phyloP scores from a whole-genome alignment of 108 stramenopile species.

The Aurantiochytrium sp. region DNA sequence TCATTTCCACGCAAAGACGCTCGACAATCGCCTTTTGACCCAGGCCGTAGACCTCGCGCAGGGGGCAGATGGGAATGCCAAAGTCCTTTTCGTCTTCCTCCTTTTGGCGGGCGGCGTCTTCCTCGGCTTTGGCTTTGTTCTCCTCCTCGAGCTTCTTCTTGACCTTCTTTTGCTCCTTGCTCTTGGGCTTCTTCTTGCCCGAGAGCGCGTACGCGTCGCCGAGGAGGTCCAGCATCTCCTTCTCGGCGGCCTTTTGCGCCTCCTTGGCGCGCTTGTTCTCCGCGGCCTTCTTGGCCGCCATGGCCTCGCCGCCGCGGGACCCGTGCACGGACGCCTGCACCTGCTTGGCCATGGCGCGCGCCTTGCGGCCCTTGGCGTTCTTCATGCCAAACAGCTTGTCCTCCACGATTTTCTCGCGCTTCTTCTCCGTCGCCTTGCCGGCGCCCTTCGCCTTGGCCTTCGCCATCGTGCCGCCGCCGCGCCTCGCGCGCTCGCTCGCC shows the following conservation, averaged over 20 bases:
- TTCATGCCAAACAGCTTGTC: conserved; percentile 17
- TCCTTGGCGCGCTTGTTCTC: neutral
- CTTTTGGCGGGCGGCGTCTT: neutral
- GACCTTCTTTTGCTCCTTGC: neutral
- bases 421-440: neutral
- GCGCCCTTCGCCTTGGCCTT: conserved; percentile 4
- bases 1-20: neutral
- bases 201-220: neutral
- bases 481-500: too few species aligned
- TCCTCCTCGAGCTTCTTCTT: conserved; percentile 1
- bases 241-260: neutral
- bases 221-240: neutral
- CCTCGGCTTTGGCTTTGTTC: conserved; percentile 3
- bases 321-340: neutral
- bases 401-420: conserved; percentile 15
- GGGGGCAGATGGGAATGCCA: neutral
- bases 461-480: neutral
- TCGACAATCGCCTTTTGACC: neutral
- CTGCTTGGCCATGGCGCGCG: neutral
- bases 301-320: neutral
- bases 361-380: neutral
- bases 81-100: neutral
- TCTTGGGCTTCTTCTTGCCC: neutral
- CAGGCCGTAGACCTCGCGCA: neutral
- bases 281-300: neutral